These are phyloP conservation scores for Triticum urartu DNA, from an alignment of 176 grass and related monocot genomes.

Conservation along the genomic window DNA sequence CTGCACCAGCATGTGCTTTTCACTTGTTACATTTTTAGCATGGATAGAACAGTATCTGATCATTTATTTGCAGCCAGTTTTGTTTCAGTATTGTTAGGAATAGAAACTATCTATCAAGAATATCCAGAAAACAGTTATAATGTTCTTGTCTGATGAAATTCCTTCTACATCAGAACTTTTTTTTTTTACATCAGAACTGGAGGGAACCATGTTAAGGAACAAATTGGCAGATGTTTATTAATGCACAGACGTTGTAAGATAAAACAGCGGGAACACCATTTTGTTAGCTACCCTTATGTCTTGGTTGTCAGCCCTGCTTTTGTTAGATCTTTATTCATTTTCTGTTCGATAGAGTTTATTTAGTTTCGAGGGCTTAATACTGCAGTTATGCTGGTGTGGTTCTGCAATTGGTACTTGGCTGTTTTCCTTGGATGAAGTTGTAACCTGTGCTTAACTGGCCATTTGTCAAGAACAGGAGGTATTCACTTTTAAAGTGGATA, in stretches of 20 bases:
- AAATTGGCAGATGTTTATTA: slow-evolving; percentile 19
- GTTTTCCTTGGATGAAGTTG: slow-evolving; percentile 4
- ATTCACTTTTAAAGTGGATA: slow-evolving; percentile 4
- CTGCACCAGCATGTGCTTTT: slow-evolving; percentile 41
- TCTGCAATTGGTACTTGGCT: neutral
- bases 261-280: slow-evolving; percentile 3
- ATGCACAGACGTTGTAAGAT: slow-evolving; percentile 23
- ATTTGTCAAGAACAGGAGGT: neutral
- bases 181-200: slow-evolving; percentile 22
- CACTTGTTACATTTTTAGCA: slow-evolving; percentile 36
- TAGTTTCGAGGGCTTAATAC: slow-evolving; percentile 21
- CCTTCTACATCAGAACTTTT: slow-evolving; percentile 21
- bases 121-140: slow-evolving; percentile 11
- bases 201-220: slow-evolving; percentile 31
- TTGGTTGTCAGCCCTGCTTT: neutral
- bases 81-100: slow-evolving; percentile 23
- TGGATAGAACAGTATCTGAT: slow-evolving; percentile 32
- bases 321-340: slow-evolving; percentile 1
- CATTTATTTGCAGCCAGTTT: slow-evolving; percentile 43
- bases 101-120: slow-evolving; percentile 37
- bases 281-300: slow-evolving; percentile 14
- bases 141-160: slow-evolving; percentile 26
- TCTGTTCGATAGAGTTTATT: neutral
- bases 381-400: neutral
- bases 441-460: neutral